These are phyloP conservation scores for Microstroma glucosiphilum DNA, from an alignment of 1,284 basidiomycete genomes.

Conservation along the genomic window DNA sequence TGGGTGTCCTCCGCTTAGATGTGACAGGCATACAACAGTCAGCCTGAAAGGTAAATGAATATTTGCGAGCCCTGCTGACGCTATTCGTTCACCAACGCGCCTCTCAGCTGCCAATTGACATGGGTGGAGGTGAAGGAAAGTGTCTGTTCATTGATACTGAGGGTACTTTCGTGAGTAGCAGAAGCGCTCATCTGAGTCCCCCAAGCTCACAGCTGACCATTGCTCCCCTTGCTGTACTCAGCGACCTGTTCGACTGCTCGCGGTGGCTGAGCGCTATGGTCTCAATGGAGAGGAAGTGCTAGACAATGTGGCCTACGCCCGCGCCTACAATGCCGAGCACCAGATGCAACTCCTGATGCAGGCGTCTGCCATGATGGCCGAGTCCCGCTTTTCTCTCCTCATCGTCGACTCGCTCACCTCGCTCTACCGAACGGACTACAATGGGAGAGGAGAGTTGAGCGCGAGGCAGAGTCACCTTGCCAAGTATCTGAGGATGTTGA, in stretches of 20 bases:
- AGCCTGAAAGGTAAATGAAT: not conserved
- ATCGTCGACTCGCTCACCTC: conserved; percentile 97
- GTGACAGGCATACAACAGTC: too few relatives aligned
- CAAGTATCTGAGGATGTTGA: conserved; percentile 86
- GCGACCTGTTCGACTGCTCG: conserved; percentile 84
- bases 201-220: not conserved
- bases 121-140: conserved; percentile 99
- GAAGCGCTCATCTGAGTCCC: not conserved
- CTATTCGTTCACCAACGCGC: not conserved
- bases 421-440: conserved; percentile 92
- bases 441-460: conserved; percentile 87
- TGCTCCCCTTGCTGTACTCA: not conserved
- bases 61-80: not conserved
- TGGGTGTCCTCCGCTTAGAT: too few relatives aligned
- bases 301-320: conserved; percentile 96
- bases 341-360: conserved; percentile 83
- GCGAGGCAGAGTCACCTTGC: conserved; percentile 95
- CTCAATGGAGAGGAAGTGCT: conserved; percentile 94
- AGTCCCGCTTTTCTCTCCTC: conserved; percentile 79
- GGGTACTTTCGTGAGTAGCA: conserved; percentile 67
- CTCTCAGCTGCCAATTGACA: conserved; percentile 72
- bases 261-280: conserved; percentile 90
- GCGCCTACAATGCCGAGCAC: conserved; percentile 98
- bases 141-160: conserved; percentile 99
- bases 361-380: conserved; percentile 70